Base-by-base conservation (phyloP, 2,329 filamentous ascomycete species). In the Ophiostoma populinum region DNA sequence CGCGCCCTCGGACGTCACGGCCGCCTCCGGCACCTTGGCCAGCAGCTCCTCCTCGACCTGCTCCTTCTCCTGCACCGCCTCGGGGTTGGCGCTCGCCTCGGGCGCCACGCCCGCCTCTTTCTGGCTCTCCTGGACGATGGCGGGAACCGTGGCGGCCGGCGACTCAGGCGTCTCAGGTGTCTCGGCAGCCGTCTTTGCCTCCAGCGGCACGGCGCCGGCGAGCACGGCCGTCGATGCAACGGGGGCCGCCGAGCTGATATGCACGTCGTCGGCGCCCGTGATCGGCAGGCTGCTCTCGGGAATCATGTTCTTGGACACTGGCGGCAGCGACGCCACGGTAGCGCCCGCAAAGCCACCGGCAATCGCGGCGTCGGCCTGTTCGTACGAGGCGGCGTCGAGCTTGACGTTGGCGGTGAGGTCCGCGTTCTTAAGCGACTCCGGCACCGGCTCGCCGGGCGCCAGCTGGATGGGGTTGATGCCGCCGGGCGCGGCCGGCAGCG, bases 221-320 rank as follows among this genome's bases (percentile, higher is more conserved):
- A 86, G 61, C 8, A 60, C 67, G 40, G 75, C 72, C 18, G 81
- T 87, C 26, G 80, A 79, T 3, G 76, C 55, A 52, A 59, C 46
- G 56, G 71, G 45, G 46, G 58, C 52, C 32, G 59, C 62, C n/a
- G 62, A 67, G 46, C 61, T 67, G 45, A 74, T 65, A 35, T 58
- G 56, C 32, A 57, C 59, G 37, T 59, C 57, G 19, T 51, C 52
- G 39, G 48, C 47, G 35, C 52, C 49, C 22, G 50, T 46, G 35
- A 85, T 76, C 10, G 80, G 79, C 43, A 90, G 63, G 54, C 78
- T 81, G 7, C 81, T 87, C 57, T 92, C 82, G 13, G 83, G 82
- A 43, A 90, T 85, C 52, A 80, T 61, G 54, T 65, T 75, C 42
- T 62, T 66, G 30, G 67, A 61, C 38, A 75, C 55, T 8, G 65